Base-by-base conservation (phyloP, 441 rosid species). In the Macaranga tanarius region DNA sequence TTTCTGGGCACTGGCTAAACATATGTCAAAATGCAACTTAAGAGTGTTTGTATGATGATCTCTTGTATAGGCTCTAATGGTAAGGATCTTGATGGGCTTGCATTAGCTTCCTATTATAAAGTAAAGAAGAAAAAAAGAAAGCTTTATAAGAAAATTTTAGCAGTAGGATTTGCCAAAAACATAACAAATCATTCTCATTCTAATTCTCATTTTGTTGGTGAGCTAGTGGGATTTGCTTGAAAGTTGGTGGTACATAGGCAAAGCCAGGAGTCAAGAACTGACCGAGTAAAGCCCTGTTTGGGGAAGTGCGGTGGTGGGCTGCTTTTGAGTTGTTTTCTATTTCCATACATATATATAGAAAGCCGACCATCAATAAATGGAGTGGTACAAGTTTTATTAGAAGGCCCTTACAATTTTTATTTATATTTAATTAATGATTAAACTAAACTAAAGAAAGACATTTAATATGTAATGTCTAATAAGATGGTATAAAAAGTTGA, bases 171-270 rank as follows among this genome's bases (percentile, higher is more conserved):
- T 44, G 22, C 13, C 2, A 15, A 19, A 69, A 26, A 56, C 51
- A 69, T 38, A 38, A 38, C 48, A 38, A 34, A 1, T 62, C 7
- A 9, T 47, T 65, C 17, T 12, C 50, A 13, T 22, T n/a, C n/a
- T n/a, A n/a, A n/a, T n/a, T n/a, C n/a, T n/a, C 45, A 40, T 31
- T 51, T 60, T 60, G 22, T 31, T 34, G 17, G 16, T 52, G 28
- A 52, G 57, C n/a, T 69, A 56, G 63, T 69, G 72, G 72, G 64
- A 40, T 20, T 16, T 55, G 13, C 47, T 68, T 66, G 25, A 9
- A 22, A 34, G 38, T 5, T 12, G 25, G 50, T 68, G 71, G 72
- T 55, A 54, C 31, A 52, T 2, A 31, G 26, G 25, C 48, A 7
- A 45, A 23, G 38, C 10, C 20, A 34, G 11, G 16, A 4, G 26